Base-by-base conservation (phyloP, 345 rosid species). In the Bruguiera gymnorhiza region DNA sequence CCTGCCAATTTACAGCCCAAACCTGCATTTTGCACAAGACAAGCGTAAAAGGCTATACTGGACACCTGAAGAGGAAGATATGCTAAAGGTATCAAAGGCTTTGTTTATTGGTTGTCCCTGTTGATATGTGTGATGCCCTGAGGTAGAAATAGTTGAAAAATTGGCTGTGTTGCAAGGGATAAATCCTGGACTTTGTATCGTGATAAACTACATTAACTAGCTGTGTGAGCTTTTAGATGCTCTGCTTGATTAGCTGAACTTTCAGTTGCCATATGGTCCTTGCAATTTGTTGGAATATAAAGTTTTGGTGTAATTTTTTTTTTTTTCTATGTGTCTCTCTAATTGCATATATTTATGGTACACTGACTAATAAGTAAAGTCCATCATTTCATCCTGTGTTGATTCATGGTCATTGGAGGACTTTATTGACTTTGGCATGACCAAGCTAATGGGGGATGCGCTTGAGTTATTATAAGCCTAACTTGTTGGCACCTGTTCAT, bases 1-100 rank as follows among this genome's bases (percentile, higher is more conserved):
- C 4, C 21, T 16, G 50, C 39, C 60, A 6, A 11, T 56, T 53
- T 73, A 71, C 83, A 70, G 82, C 26, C 52, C 46, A 51, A 67
- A 59, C 29, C 43, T 66, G 4, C 36, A 56, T 30, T 53, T 66
- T 61, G 36, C 63, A 78, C 30, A 26, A 55, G 81, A 73, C 59
- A 77, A 71, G 73, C 76, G 80, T 31, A 78, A 73, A 73, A 78
- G 75, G 62, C 18, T 75, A 21, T 43, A 27, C 30, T 86, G 84
- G 87, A 79, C 62, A 10, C 36, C 78, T 6, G 81, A 76, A 50
- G 89, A 81, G 66, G 89, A 73, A 68, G 80, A 79, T 27, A 76
- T 70, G 75, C 74, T 82, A 70, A 83, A 74, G 84, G 86, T 82
- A 75, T 21, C 66, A 36, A 30, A 24, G 43, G 3, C 23, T 53